Evolutionary conservation across 2,329 filamentous ascomycete species (phyloP).

Genomic region (Fusarium palustre): DNA sequence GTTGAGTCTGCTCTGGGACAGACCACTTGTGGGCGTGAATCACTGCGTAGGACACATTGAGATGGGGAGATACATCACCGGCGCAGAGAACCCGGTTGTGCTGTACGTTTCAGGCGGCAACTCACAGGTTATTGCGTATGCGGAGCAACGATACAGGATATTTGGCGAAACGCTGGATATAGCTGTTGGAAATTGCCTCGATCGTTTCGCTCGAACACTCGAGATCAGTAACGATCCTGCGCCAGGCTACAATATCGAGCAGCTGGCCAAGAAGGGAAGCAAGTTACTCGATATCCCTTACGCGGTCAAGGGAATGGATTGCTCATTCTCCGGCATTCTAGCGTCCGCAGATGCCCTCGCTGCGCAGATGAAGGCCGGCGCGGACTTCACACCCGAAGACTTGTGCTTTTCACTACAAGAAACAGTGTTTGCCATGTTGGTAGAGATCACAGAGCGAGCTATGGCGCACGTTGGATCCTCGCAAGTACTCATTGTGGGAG

Average conservation of each 20-base stretch:
- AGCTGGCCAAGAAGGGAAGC: constrained; percentile 81
- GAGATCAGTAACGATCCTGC: constrained; percentile 95
- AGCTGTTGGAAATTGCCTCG: constrained; percentile 96
- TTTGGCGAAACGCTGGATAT: constrained; percentile 98
- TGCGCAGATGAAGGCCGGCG: constrained; percentile 66
- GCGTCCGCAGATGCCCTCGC: constrained; percentile 85
- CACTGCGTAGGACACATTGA: constrained; percentile 99
- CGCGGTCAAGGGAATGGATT: constrained; percentile 98
- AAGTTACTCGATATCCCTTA: constrained; percentile 90
- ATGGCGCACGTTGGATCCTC: constrained; percentile 96
- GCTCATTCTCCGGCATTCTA: constrained; percentile 92
- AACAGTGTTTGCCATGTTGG: constrained; percentile 95
- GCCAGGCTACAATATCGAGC: constrained; percentile 97
- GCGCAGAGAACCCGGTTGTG: constrained; percentile 90
- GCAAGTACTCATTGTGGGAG: constrained; percentile 94
- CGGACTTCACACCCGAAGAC: constrained; percentile 81
- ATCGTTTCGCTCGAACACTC: constrained; percentile 92
- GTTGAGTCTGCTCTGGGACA: constrained; percentile 84
- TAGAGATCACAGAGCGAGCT: constrained; percentile 97
- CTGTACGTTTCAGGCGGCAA: constrained; percentile 96
- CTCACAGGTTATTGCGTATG: constrained; percentile 97
- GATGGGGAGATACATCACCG: constrained; percentile 95
- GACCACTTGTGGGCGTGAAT: constrained; percentile 93
- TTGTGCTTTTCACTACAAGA: constrained; percentile 96
- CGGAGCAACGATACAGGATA: constrained; percentile 92